Evolutionary conservation across 805 yeast genomes (phyloP).

Genomic region (Wickerhamomyces tratensis): DNA sequence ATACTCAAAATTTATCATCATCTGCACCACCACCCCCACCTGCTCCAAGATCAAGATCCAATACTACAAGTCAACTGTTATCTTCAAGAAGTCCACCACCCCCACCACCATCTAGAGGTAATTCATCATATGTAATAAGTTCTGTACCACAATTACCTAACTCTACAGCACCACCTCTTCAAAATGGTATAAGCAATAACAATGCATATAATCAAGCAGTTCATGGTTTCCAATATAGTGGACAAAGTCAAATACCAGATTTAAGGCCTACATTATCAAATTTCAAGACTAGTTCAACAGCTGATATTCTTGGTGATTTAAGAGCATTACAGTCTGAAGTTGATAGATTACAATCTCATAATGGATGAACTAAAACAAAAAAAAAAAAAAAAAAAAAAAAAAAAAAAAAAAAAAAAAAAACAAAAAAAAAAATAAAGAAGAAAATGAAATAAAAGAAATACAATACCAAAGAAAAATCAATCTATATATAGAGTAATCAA

Average conservation of each 20-base stretch:
- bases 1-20: slow-evolving; percentile 22
- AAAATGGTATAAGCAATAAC: slow-evolving; percentile 5
- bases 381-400: no score
- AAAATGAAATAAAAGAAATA: no score
- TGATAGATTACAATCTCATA: slow-evolving; percentile 32
- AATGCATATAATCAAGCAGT: slow-evolving; percentile 5
- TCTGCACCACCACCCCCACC: slow-evolving; percentile 23
- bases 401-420: no score
- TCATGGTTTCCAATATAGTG: slow-evolving; percentile 4
- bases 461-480: no score
- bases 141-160: neutral
- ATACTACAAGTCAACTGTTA: slow-evolving; percentile 11
- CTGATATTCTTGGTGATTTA: slow-evolving; percentile 53
- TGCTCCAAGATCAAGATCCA: slow-evolving; percentile 27
- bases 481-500: no score
- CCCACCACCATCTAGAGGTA: slow-evolving; percentile 10
- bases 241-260: neutral
- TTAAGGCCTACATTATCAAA: neutral
- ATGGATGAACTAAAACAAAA: no score
- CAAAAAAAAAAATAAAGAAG: no score
- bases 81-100: slow-evolving; percentile 7
- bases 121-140: neutral
- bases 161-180: slow-evolving; percentile 14
- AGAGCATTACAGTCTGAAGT: slow-evolving; percentile 64
- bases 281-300: slow-evolving; percentile 10